Base-by-base conservation (phyloP, 306 rosid genomes). In the Rosa lucieae region DNA sequence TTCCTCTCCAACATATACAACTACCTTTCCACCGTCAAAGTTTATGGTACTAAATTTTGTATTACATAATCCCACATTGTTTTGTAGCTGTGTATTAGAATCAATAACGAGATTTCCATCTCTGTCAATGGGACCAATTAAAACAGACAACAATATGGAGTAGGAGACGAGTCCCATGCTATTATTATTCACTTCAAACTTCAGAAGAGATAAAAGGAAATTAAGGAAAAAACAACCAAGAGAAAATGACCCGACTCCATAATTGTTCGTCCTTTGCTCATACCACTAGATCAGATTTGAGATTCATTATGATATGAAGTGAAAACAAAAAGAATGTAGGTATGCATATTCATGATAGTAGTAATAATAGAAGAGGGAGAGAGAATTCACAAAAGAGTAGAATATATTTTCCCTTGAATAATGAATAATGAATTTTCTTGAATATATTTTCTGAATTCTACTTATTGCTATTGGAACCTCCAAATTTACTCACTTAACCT, bases 231-330 rank as follows among this genome's bases (percentile, higher is more conserved):
- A 74, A 84, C 81, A 76, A 58, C 17, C 73, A 56, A 75, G 70
- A 75, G 83, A 32, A 81, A 52, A 76, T 42, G 85, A 55, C 82
- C 80, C 80, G 63, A 21, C 81, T 74, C 62, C 23, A 84, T 74
- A 61, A 51, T 84, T 78, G 78, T 14, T 48, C 56, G 83, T 59
- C 79, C 65, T 63, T 71, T 74, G 68, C 74, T 75, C 73, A 48
- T 18, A 66, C 46, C 13, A 46, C 49, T 67, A 23, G 39, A 35
- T 63, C 40, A 75, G 77, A 70, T 43, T 70, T 51, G 68, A 76
- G 21, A 69, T 74, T 62, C 23, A 58, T 17, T 49, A 37, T 62
- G 32, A 10, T 3, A n/a, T 47, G 47, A 67, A 79, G 73, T 23
- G 3, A 80, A 72, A 73, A 29, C 23, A 73, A 75, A 77, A 73